These are phyloP conservation scores for Cercospora sojina DNA, from an alignment of 2,329 filamentous ascomycete genomes.

Conservation along the genomic window DNA sequence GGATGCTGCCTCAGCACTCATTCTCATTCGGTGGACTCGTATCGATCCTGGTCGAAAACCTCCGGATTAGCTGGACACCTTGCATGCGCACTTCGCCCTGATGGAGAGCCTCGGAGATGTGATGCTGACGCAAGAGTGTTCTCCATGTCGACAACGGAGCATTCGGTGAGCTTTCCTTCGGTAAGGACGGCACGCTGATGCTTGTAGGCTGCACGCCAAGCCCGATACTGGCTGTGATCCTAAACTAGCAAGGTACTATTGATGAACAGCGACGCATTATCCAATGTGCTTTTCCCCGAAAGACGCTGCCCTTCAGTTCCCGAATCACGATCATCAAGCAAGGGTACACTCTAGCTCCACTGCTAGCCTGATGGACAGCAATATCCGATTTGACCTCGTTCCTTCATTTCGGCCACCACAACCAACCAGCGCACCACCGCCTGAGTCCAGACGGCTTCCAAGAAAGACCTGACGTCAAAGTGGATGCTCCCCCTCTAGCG, in stretches of 20 bases:
- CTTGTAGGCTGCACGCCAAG: not conserved
- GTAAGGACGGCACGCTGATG: not conserved
- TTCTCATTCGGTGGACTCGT: not conserved
- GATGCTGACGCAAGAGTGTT: not conserved
- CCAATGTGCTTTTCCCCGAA: not conserved
- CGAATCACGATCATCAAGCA: not conserved
- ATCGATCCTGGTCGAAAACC: not conserved
- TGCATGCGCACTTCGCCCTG: not conserved
- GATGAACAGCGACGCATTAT: not conserved
- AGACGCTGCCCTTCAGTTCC: not conserved
- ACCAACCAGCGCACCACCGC: not conserved
- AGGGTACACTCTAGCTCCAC: not conserved
- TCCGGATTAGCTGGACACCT: not conserved
- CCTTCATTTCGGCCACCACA: constrained; percentile 1
- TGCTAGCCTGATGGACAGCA: not conserved
- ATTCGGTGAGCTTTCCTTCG: not conserved
- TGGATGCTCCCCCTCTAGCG: not conserved
- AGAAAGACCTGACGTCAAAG: constrained; percentile 6
- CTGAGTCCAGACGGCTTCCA: not conserved
- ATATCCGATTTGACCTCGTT: not conserved
- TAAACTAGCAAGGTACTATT: not conserved
- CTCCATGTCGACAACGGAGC: not conserved
- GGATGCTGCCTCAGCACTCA: not conserved
- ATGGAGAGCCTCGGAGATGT: not conserved
- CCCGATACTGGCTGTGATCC: not conserved